phyloP scores from a whole-genome alignment of 345 rosid species.

The Arabidopsis arenosa region DNA sequence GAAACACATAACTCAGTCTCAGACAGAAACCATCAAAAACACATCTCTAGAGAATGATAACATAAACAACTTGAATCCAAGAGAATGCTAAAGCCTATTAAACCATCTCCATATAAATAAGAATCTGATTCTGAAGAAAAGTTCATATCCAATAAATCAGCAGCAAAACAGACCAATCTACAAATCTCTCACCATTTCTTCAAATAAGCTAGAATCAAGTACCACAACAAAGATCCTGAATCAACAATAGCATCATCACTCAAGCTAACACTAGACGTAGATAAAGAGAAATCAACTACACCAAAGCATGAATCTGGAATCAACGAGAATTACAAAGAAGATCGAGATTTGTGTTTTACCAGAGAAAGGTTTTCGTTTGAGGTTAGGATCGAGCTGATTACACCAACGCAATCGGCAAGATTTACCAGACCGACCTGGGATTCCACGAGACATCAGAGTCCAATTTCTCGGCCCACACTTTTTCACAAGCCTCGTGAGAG shows the following conservation, averaged over 20 bases:
- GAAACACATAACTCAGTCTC: not conserved
- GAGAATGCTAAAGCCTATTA: not conserved
- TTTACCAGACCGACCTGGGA: conserved; percentile 80
- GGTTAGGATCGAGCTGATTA: conserved; percentile 77
- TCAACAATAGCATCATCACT: not conserved
- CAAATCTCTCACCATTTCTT: not conserved
- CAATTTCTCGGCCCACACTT: conserved; percentile 74
- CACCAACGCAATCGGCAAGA: conserved; percentile 88
- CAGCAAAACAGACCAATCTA: not conserved
- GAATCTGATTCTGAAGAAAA: conserved; percentile 8
- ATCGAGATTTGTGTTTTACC: conserved; percentile 41
- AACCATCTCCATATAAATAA: not conserved
- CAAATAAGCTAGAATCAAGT: not conserved
- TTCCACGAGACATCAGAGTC: conserved; percentile 73
- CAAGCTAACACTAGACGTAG: not conserved
- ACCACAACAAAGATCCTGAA: conserved; percentile 1
- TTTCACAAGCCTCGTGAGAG: conserved; percentile 58
- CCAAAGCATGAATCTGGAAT: not conserved
- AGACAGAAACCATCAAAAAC: not conserved
- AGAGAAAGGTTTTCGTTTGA: conserved; percentile 74
- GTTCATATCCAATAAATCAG: not conserved
- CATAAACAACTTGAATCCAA: not conserved
- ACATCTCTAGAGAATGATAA: not conserved
- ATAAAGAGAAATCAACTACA: not conserved
- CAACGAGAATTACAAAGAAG: not conserved